These are phyloP conservation scores for Mrakia frigida DNA, from an alignment of 768 basidiomycete species.

Conservation along the genomic window DNA sequence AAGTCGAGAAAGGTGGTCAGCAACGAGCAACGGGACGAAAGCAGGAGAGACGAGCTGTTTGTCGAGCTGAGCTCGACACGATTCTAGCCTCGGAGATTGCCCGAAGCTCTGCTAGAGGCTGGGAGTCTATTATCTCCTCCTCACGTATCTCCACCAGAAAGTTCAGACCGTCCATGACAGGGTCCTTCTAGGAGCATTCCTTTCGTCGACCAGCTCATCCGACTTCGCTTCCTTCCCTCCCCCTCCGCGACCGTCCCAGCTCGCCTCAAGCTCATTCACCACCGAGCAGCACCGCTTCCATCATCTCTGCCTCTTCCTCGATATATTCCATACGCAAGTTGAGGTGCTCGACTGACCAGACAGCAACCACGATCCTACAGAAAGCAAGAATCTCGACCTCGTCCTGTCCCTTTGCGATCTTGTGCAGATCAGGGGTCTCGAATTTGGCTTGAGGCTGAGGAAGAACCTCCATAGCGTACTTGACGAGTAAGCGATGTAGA, in stretches of 20 bases:
- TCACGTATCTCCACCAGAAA: no score
- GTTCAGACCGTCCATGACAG: no score
- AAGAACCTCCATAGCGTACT: slow-evolving; percentile 60
- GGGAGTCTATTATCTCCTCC: no score
- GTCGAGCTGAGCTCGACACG: neutral
- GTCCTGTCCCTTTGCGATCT: slow-evolving; percentile 71
- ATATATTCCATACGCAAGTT: no score
- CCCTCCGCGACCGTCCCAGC: neutral
- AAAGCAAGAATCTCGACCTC: slow-evolving; percentile 62
- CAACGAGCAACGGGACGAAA: neutral
- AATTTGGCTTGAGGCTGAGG: slow-evolving; percentile 46
- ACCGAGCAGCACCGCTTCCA: neutral
- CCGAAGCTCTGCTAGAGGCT: neutral
- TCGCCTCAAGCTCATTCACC: neutral
- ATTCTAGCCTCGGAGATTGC: neutral
- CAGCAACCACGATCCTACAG: slow-evolving; percentile 75
- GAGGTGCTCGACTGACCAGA: slow-evolving; percentile 44
- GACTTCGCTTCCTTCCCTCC: neutral
- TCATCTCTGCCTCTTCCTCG: no score
- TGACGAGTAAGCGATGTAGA: slow-evolving; percentile 79
- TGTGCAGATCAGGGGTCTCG: slow-evolving; percentile 82
- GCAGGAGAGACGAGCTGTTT: neutral
- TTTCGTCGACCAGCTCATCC: neutral
- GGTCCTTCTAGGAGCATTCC: no score
- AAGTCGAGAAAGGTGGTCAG: slow-evolving; percentile 43